Percentiles rank a stretch among this genome's conserved stretches.
Evolutionary conservation across 2,329 filamentous ascomycete species (phyloP).

Genomic region (Dactylellina sp.): DNA sequence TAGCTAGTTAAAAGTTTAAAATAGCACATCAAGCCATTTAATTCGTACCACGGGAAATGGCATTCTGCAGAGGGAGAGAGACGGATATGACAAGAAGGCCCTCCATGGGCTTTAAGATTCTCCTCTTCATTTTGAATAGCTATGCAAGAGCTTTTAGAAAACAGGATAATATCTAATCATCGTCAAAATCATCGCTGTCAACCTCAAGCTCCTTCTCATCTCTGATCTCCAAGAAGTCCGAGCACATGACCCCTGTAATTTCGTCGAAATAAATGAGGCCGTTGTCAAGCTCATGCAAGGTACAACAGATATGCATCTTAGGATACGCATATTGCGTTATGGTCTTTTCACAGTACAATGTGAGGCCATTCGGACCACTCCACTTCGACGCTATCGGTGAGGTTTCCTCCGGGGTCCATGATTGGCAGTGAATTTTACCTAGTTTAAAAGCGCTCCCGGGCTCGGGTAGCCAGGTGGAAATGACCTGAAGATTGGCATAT

Average conservation of each 20-base stretch:
- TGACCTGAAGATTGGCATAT: constrained; percentile 63
- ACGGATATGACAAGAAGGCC: too few relatives aligned
- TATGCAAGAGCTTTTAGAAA: not conserved
- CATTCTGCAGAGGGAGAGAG: too few relatives aligned
- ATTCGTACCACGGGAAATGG: too few relatives aligned
- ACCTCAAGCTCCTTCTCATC: constrained; percentile 57
- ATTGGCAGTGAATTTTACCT: constrained; percentile 34
- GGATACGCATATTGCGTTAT: constrained; percentile 62
- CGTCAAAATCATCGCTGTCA: constrained; percentile 51
- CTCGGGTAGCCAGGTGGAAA: constrained; percentile 57
- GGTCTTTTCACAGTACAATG: constrained; percentile 65
- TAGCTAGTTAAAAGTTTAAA: too few relatives aligned
- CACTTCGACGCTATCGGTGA: constrained; percentile 43
- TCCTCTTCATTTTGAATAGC: not conserved
- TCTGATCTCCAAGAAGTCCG: constrained; percentile 57
- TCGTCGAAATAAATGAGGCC: constrained; percentile 40
- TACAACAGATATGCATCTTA: constrained; percentile 61
- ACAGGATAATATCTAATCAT: constrained; percentile 14
- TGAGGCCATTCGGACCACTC: constrained; percentile 62
- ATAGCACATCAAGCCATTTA: too few relatives aligned
- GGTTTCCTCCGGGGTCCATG: constrained; percentile 42
- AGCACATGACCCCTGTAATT: constrained; percentile 43
- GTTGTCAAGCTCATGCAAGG: constrained; percentile 35
- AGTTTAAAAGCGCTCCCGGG: constrained; percentile 39
- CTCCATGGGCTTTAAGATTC: too few relatives aligned